Evolutionary conservation across 2,329 filamentous ascomycete species (phyloP).

Genomic region (Xylaria sp.): DNA sequence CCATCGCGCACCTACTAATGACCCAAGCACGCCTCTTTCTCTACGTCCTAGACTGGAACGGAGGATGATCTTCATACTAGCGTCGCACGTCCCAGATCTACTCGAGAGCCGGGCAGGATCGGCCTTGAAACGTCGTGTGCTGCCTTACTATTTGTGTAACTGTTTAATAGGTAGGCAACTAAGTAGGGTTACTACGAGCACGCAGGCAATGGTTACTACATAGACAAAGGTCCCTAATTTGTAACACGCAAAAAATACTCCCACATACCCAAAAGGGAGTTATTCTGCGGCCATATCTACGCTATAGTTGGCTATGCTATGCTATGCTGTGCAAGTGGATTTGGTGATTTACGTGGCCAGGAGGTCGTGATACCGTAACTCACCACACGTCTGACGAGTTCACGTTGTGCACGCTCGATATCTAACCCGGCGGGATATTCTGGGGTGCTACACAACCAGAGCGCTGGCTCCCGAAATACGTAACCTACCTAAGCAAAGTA

Average conservation of each 20-base stretch:
- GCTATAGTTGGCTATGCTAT: conserved; percentile 5
- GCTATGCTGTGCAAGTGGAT: conserved; percentile 1
- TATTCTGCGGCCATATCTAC: conserved; percentile 9
- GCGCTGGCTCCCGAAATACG: not conserved
- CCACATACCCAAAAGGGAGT: not conserved
- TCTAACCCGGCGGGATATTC: not conserved
- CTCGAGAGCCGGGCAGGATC: conserved; percentile 24
- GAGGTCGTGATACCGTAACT: conserved; percentile 8
- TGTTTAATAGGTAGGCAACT: not conserved
- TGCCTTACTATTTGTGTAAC: not conserved
- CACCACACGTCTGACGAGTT: conserved; percentile 18
- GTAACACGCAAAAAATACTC: conserved; percentile 5
- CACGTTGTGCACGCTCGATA: conserved; percentile 20
- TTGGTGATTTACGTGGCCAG: conserved; percentile 2
- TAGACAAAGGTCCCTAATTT: not conserved
- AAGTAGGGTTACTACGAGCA: not conserved
- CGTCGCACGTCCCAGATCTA: conserved; percentile 12
- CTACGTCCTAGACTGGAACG: not conserved
- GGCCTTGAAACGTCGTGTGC: conserved; percentile 18
- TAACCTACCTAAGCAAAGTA: not conserved
- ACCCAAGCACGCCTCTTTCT: not conserved
- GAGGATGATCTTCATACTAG: not conserved
- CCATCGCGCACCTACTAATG: conserved; percentile 1
- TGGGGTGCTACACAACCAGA: not conserved
- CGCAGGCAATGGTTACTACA: not conserved